Base-by-base conservation (phyloP, 306 rosid genomes). In the Bauhinia variegata region DNA sequence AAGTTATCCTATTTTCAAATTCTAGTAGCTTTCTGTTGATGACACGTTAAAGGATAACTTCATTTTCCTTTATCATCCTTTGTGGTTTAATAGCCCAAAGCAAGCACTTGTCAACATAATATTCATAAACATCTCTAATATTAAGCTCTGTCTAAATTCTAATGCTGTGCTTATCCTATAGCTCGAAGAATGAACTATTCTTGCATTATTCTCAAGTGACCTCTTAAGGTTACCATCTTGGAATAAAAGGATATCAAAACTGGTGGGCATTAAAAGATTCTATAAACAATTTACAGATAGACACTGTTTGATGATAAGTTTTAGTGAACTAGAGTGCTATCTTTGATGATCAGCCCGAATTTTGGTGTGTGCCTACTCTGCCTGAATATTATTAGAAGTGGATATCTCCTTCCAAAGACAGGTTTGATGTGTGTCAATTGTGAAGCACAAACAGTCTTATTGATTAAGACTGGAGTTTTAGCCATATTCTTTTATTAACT, bases 321-420 rank as follows among this genome's bases (percentile, higher is more conserved):
- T 37, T 23, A 36, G 7, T 36, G 63, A 8, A 10, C 5, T 19
- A 17, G 28, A 34, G 62, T 38, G 23, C 63, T 57, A 34, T 16
- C 7, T 54, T 23, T 1, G 28, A 23, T 23, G 28, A 23, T 23
- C 28, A 23, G 28, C 2, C 28, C 2, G 28, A 23, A 1, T 23
- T 23, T 23, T 23, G 28, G 28, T 23, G 28, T n/a, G 11, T 74
- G 19, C 62, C 68, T 32, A 39, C 48, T 65, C 34, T 6, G 16
- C 46, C 13, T 46, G 12, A 18, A 43, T 36, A 33, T 51, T 30
- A 17, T 31, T 56, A 62, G 63, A 67, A 49, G 42, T 50, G 13
- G 48, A 43, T 67, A 67, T 75, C 54, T 39, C 30, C 53, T 62
- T 30, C 16, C 14, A 34, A 39, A 48, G 62, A 73, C 44, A 4